Conservation (phyloP, 2,329 filamentous ascomycete species). For the Epichloe coenophiala region DNA sequence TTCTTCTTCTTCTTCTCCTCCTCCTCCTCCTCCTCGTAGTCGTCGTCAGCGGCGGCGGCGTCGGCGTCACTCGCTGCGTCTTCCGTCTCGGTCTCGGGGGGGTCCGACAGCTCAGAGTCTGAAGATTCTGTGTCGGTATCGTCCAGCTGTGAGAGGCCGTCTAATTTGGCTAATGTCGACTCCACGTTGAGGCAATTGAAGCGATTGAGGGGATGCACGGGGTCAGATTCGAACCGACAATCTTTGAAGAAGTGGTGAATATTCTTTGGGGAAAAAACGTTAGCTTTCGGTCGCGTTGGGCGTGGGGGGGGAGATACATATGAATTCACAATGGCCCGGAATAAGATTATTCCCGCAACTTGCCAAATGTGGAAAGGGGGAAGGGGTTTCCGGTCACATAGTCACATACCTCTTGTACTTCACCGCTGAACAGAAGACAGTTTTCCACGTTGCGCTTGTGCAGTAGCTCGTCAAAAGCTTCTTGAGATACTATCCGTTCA, state of each 20-base stretch:
- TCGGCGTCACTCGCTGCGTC: background rate
- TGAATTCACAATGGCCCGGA: conserved; percentile 4
- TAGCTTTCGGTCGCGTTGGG: conserved; percentile 5
- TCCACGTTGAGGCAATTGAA: conserved; percentile 4
- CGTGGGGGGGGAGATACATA: background rate
- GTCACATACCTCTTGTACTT: conserved; percentile 4
- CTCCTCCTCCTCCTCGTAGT: background rate
- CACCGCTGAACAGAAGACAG: conserved; percentile 8
- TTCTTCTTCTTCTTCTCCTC: background rate
- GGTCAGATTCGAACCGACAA: conserved; percentile 5
- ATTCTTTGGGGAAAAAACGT: conserved; percentile 10
- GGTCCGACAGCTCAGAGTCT: background rate
- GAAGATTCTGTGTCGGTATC: background rate
- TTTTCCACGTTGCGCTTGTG: background rate
- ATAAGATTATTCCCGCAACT: conserved; percentile 9
- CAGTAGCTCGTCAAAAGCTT: conserved; percentile 4
- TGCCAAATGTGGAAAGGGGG: background rate
- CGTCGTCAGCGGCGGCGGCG: background rate
- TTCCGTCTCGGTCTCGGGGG: background rate
- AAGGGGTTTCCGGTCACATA: too few species aligned
- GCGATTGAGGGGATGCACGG: conserved; percentile 6
- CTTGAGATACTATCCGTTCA: background rate
- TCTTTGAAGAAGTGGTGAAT: conserved; percentile 10
- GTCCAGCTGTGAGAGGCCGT: background rate
- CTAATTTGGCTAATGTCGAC: background rate